These are phyloP conservation scores for Fusarium lyarnte DNA, from an alignment of 2,329 filamentous ascomycete genomes.

Conservation along the genomic window DNA sequence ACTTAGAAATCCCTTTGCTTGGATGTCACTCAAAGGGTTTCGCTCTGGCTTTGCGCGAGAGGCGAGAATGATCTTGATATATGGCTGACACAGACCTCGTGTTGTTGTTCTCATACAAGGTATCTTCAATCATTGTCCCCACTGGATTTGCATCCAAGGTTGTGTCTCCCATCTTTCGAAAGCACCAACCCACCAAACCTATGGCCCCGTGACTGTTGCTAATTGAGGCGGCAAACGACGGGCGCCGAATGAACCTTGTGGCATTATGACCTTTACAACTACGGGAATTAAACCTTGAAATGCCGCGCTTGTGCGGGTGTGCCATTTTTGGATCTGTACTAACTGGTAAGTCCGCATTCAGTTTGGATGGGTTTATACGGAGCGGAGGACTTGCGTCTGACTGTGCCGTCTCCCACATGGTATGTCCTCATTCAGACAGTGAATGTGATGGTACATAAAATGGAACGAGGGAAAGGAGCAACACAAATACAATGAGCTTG, in stretches of 20 bases:
- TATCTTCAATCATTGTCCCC: background rate
- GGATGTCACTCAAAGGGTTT: background rate
- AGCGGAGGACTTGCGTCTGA: background rate
- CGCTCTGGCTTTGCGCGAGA: background rate
- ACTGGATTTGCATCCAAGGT: background rate
- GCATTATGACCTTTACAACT: slow-evolving; percentile 8
- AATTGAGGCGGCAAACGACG: slow-evolving; percentile 19
- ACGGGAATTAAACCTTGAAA: slow-evolving; percentile 32
- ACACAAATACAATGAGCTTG: background rate
- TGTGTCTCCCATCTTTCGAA: background rate
- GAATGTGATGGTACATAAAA: background rate
- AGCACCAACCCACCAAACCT: background rate
- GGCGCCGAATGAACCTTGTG: slow-evolving; percentile 13
- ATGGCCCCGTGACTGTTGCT: slow-evolving; percentile 18
- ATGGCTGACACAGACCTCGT: background rate
- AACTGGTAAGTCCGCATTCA: background rate
- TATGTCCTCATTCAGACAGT: background rate
- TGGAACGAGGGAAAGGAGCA: background rate
- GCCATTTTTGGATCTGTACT: background rate
- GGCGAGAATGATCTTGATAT: background rate
- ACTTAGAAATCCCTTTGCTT: background rate
- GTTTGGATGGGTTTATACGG: background rate
- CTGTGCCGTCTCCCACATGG: background rate
- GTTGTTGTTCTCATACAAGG: background rate
- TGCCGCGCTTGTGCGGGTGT: slow-evolving; percentile 5